phyloP scores from a whole-genome alignment of 2,329 filamentous ascomycete genomes.

The Sclerotinia sclerotiorum region DNA sequence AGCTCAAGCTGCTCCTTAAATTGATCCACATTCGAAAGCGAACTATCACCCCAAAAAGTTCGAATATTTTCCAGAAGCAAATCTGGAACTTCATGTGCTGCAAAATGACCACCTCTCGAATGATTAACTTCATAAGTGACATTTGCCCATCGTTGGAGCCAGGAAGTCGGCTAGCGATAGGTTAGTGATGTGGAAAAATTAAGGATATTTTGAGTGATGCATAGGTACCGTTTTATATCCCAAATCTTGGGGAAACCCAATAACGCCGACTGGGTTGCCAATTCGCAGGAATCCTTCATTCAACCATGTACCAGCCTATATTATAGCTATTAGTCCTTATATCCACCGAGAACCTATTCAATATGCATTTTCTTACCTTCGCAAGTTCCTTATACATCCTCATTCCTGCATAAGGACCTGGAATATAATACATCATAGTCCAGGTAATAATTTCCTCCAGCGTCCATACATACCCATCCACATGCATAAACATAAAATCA shows the following conservation, averaged over 20 bases:
- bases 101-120: slow-evolving; percentile 2
- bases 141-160: neutral
- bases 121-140: slow-evolving; percentile 2
- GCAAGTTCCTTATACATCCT: slow-evolving; percentile 30
- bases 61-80: slow-evolving; percentile 5
- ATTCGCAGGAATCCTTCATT: neutral
- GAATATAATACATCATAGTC: slow-evolving; percentile 34
- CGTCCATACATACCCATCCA: slow-evolving; percentile 22
- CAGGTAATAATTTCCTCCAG: slow-evolving; percentile 33
- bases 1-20: neutral
- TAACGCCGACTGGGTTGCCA: neutral
- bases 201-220: neutral
- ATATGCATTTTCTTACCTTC: slow-evolving; percentile 8
- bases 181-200: neutral
- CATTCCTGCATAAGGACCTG: slow-evolving; percentile 29
- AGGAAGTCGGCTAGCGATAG: neutral
- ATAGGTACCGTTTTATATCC: neutral
- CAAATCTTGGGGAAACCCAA: neutral
- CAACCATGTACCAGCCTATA: neutral
- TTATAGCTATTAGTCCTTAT: neutral
- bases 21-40: neutral
- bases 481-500: slow-evolving; percentile 24
- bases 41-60: neutral
- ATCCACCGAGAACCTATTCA: too few species aligned
- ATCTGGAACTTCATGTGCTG: slow-evolving; percentile 6